Conservation (phyloP, 2,329 filamentous ascomycete species). For the Alternaria consortialis region DNA sequence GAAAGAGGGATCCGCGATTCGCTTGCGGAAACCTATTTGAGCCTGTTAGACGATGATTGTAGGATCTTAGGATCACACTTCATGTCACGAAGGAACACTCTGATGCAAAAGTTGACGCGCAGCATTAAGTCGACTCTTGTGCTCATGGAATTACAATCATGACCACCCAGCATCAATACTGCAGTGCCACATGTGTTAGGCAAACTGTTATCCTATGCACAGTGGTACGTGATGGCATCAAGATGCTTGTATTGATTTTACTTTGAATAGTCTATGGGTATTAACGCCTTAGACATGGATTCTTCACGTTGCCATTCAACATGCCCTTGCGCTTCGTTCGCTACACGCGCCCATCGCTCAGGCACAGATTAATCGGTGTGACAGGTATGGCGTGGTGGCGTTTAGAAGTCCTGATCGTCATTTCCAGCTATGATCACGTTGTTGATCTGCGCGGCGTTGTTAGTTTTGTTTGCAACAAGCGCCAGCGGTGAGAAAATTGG, state of each 20-base stretch:
- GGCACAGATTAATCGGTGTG: conserved; percentile 2
- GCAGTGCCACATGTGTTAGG: neutral
- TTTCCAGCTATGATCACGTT: conserved; percentile 92
- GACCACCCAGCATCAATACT: neutral
- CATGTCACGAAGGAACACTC: neutral
- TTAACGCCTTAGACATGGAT: neutral
- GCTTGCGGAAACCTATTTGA: neutral
- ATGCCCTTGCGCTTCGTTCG: neutral
- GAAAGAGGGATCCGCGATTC: neutral
- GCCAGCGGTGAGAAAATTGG: conserved; percentile 12
- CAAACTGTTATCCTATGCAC: neutral
- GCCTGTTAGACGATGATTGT: neutral
- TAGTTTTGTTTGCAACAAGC: conserved; percentile 18
- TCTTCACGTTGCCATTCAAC: conserved; percentile 6
- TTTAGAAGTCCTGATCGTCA: conserved; percentile 86
- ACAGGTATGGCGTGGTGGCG: conserved; percentile 9
- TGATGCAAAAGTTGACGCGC: neutral
- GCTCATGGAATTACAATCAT: neutral
- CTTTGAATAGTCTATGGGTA: conserved; percentile 9
- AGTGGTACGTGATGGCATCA: neutral
- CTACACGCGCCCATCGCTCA: conserved; percentile 2
- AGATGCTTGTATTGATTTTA: conserved; percentile 15
- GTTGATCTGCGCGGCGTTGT: conserved; percentile 66
- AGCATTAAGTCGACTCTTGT: neutral
- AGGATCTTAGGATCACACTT: neutral